Evolutionary conservation across 129 eudicot species (phyloP), one percentile per base, ranked within the genome.

Genomic region (Flaveria ramosissima): DNA sequence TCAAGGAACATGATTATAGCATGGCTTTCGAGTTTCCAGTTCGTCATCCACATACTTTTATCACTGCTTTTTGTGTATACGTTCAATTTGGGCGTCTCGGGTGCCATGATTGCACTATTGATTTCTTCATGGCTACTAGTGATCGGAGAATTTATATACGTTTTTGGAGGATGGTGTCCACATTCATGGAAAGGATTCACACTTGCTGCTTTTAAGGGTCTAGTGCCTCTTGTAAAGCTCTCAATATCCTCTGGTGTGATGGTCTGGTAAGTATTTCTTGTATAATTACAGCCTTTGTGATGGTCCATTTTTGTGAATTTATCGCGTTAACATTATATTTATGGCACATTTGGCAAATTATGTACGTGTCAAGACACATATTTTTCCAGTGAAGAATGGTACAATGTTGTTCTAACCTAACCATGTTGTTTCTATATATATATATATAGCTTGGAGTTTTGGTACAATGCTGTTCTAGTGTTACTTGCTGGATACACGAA

Each of bases 141-240:
- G 20, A 30, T 89, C 12, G 87, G 91, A n/a, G 95, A 89, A 48
- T 86, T 83, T 60, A 72, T 80, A 1, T 89, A 84, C 61, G 76
- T 89, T 42, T 89, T 89, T 64, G 96, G 96, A 17, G 95, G 95
- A 60, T 86, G 95, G 95, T 89, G 95, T 56, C 95, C 89, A 2
- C 50, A 75, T 56, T 68, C 92, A 24, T 89, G 96, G 96, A 86
- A 75, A 78, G 96, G 96, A 15, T 89, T 89, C 70, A 78, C 81
- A 9, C 3, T 70, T 24, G 84, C 89, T 64, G 93, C 96, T 21
- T 83, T 90, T 59, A 69, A 75, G 71, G 96, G 88, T 66, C 27
- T 90, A 26, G 24, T 84, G 24, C 96, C 96, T 23, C 85, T 90
- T 16, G 68, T 90, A 6, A 90, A 86, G 89, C 92, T 88, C 79